Percentiles rank a stretch among this genome's conserved stretches.
phyloP scores from a whole-genome alignment of 345 rosid species.

The Passiflora organensis region DNA sequence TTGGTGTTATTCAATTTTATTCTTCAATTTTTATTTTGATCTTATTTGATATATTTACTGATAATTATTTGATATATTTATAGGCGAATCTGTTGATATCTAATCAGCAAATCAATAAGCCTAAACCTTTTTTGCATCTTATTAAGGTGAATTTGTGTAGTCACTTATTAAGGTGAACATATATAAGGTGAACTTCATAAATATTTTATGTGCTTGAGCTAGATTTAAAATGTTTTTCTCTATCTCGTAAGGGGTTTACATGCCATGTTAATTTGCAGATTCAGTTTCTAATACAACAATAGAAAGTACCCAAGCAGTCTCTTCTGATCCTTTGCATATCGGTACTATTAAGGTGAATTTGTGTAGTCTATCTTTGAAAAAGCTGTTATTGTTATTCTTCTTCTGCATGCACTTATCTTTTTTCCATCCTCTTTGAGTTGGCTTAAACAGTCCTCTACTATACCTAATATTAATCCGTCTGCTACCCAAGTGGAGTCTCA shows the following conservation, averaged over 20 bases:
- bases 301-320: constrained; percentile 20
- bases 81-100: too few relatives aligned
- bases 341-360: constrained; percentile 27
- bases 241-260: constrained; percentile 6
- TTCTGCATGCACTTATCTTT: neutral
- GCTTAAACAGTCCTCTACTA: constrained; percentile 19
- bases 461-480: constrained; percentile 18
- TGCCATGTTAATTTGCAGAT: constrained; percentile 23
- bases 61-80: too few relatives aligned
- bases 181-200: too few relatives aligned
- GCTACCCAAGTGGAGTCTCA: constrained; percentile 23
- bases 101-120: too few relatives aligned
- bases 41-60: too few relatives aligned
- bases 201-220: too few relatives aligned
- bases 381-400: neutral
- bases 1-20: too few relatives aligned
- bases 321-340: constrained; percentile 18
- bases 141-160: too few relatives aligned
- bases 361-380: neutral
- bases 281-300: constrained; percentile 21
- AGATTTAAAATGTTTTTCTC: too few relatives aligned
- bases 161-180: too few relatives aligned
- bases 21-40: too few relatives aligned
- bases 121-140: too few relatives aligned
- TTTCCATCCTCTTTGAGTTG: neutral